phyloP scores from a whole-genome alignment of 345 rosid species.

The Kandelia obovata region DNA sequence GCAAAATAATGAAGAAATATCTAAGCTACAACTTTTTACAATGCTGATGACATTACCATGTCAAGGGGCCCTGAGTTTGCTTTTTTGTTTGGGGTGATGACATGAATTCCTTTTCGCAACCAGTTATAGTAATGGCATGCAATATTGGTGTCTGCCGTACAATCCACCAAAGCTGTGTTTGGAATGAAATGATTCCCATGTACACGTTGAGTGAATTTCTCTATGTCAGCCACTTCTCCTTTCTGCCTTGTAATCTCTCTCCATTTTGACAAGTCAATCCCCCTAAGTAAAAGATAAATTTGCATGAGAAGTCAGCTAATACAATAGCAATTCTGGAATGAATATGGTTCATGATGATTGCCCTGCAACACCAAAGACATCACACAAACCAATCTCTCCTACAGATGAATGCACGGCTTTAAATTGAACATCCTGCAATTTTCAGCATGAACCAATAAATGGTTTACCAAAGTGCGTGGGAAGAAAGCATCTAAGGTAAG shows the following conservation, averaged over 20 bases:
- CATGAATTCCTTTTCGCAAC: slow-evolving; percentile 91
- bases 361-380: too few relatives aligned
- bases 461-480: not conserved
- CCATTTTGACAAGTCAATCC: slow-evolving; percentile 82
- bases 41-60: slow-evolving; percentile 42
- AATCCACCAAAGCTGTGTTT: slow-evolving; percentile 91
- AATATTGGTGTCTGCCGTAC: slow-evolving; percentile 86
- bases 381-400: too few relatives aligned
- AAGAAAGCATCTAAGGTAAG: not conserved
- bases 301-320: not conserved
- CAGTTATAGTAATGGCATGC: slow-evolving; percentile 79
- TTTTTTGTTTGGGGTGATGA: slow-evolving; percentile 93
- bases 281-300: slow-evolving; percentile 45
- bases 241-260: slow-evolving; percentile 60
- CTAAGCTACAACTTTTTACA: not conserved
- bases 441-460: not conserved
- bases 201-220: slow-evolving; percentile 72
- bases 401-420: not conserved
- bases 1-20: not conserved
- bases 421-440: not conserved
- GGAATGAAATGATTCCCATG: slow-evolving; percentile 92
- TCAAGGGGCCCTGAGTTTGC: slow-evolving; percentile 99
- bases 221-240: slow-evolving; percentile 72
- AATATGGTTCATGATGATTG: not conserved
- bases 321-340: not conserved